Evolutionary conservation across 495 filamentous ascomycete species (phyloP), one percentile per base, ranked within the genome.

Genomic region (Pyrenopolyporus hunteri): DNA sequence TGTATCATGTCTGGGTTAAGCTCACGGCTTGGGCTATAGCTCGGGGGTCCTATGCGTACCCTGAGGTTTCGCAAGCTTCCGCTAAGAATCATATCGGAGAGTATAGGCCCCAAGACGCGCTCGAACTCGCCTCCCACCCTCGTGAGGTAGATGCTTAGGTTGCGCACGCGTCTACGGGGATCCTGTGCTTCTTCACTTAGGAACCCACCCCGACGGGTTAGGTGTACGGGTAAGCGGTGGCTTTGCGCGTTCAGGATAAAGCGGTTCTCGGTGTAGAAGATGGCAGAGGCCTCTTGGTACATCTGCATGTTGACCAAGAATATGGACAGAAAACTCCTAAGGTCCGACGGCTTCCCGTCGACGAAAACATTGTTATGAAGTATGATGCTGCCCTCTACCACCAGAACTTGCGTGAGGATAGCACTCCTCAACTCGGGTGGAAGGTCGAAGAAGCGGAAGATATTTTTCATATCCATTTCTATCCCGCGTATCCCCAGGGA

Each of bases 341-440:
- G 43, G 57, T 4, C 16, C 5, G 28, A 32, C 23, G 14, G 16
- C 23, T 56, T 40, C 11, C 17, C 39, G 3, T 44, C 42, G 46
- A 63, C 68, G 20, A 63, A 29, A 17, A 57, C 68, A n/a, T 26
- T 29, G 31, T 59, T 62, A 13, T 68, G 61, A 16, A 70, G 65
- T 19, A 68, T 56, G n/a, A 68, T 59, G 14, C 31, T 57, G n/a
- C 39, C 58, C 19, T 64, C 50, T 13, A 57, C 65, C 29, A 67
- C 55, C 20, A 70, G 53, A 11, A 68, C 20, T 19, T 68, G 29
- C 4, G 60, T 46, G 23, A 98, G 76, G 66, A 98, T 95, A 53
- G 80, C 79, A 67, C 93, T 87, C 40, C 94, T 86, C 28, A 88
- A 83, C 5, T 93, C 86, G 43, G 76, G 63, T 2, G 94, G 93